Conservation (phyloP, 768 basidiomycete species). For the Calocera viscosa region DNA sequence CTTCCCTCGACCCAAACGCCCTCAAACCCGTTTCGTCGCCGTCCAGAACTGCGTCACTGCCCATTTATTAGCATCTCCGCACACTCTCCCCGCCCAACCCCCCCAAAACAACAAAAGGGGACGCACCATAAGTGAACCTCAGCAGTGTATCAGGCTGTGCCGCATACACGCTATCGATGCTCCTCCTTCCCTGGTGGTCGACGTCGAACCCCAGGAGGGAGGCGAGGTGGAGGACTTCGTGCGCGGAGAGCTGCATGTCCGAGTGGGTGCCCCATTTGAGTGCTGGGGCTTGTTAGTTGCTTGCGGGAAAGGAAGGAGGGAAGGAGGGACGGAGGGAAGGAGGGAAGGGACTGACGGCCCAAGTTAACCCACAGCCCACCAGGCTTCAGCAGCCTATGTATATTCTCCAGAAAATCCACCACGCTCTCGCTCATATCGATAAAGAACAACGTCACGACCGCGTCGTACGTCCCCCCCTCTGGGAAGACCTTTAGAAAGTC, state of each 20-base stretch:
- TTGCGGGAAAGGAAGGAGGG: not conserved
- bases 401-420: slow-evolving; percentile 39
- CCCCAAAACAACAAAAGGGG: too few species aligned
- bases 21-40: not conserved
- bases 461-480: slow-evolving; percentile 37
- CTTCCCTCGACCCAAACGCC: not conserved
- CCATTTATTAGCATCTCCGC: not conserved
- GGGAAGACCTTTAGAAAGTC: slow-evolving; percentile 38
- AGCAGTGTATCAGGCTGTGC: slow-evolving; percentile 52
- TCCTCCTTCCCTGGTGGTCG: slow-evolving; percentile 26
- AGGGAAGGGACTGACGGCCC: slow-evolving; percentile 51
- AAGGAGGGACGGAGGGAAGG: too few species aligned
- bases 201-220: slow-evolving; percentile 43
- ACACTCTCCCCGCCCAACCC: not conserved
- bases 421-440: slow-evolving; percentile 50
- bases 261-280: slow-evolving; percentile 44
- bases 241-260: slow-evolving; percentile 46
- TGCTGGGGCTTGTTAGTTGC: too few species aligned
- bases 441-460: slow-evolving; percentile 53
- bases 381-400: slow-evolving; percentile 43
- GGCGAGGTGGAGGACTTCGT: slow-evolving; percentile 46
- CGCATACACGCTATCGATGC: slow-evolving; percentile 55
- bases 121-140: slow-evolving; percentile 23
- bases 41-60: not conserved
- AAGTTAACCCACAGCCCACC: slow-evolving; percentile 62